phyloP scores from a whole-genome alignment of 495 filamentous ascomycete genomes.

The Cercophora samala region DNA sequence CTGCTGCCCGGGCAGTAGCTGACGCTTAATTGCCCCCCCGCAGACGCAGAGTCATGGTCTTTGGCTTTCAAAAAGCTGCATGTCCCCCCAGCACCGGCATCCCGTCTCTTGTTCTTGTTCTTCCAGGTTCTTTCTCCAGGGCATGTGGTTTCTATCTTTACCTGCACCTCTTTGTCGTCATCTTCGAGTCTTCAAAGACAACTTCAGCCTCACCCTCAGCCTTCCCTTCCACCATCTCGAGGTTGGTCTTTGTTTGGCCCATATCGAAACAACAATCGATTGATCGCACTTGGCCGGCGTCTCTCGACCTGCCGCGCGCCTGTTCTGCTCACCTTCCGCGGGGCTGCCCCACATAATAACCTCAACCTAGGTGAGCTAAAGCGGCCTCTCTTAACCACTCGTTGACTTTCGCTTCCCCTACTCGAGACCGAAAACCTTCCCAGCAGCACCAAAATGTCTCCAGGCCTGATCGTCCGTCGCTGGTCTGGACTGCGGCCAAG shows the following conservation, averaged over 20 bases:
- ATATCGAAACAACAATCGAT: slow-evolving; percentile 23
- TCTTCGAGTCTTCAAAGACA: background rate
- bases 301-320: slow-evolving; percentile 31
- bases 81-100: background rate
- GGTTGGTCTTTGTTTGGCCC: slow-evolving; percentile 19
- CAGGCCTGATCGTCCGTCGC: background rate
- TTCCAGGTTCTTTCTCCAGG: too few species aligned
- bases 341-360: slow-evolving; percentile 18
- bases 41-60: background rate
- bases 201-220: too few species aligned
- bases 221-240: background rate
- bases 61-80: background rate
- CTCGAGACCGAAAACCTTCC: slow-evolving; percentile 16
- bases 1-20: background rate
- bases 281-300: slow-evolving; percentile 19
- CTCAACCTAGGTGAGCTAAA: slow-evolving; percentile 21
- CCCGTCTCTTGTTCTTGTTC: background rate
- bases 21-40: background rate
- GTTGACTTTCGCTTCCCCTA: slow-evolving; percentile 17
- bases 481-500: slow-evolving; percentile 1
- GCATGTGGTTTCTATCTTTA: slow-evolving; percentile 3
- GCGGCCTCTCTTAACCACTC: slow-evolving; percentile 24
- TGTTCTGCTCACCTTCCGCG: slow-evolving; percentile 12
- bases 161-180: background rate
- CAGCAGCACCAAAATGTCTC: slow-evolving; percentile 1